phyloP scores from a whole-genome alignment of 306 rosid genomes.

The Lathyrus aphaca region DNA sequence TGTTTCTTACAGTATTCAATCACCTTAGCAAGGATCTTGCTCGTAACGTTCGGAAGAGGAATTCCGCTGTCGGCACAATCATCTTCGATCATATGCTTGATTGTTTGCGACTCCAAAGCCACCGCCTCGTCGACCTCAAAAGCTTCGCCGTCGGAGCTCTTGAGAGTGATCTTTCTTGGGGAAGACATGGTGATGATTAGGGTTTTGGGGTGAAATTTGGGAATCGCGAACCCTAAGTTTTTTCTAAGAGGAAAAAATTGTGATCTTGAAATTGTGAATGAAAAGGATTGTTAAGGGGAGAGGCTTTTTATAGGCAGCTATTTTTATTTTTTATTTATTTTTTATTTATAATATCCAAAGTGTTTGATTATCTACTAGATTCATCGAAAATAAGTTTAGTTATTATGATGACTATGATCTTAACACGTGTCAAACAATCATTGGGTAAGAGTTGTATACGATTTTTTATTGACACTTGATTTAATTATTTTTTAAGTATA shows the following conservation, averaged over 20 bases:
- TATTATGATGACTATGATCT: neutral
- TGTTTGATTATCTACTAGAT: slow-evolving; percentile 4
- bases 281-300: neutral
- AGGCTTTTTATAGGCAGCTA: neutral
- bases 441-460: no score
- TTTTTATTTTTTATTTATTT: neutral
- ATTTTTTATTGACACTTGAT: no score
- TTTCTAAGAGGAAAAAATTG: neutral
- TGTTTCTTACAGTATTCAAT: slow-evolving; percentile 82
- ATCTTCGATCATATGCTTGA: slow-evolving; percentile 78
- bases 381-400: no score
- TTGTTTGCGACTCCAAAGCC: slow-evolving; percentile 78
- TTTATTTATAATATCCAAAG: neutral
- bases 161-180: slow-evolving; percentile 60
- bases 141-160: slow-evolving; percentile 75
- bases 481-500: no score
- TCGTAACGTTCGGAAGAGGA: slow-evolving; percentile 77
- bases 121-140: slow-evolving; percentile 77
- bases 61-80: slow-evolving; percentile 66
- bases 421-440: neutral
- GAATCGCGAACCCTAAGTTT: slow-evolving; percentile 38
- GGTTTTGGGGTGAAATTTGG: neutral
- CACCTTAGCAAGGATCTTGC: slow-evolving; percentile 79
- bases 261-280: neutral
- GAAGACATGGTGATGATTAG: slow-evolving; percentile 42